These are phyloP conservation scores for Nannochloris sp. DNA, from an alignment of 139 green algal genomes.

Conservation along the genomic window DNA sequence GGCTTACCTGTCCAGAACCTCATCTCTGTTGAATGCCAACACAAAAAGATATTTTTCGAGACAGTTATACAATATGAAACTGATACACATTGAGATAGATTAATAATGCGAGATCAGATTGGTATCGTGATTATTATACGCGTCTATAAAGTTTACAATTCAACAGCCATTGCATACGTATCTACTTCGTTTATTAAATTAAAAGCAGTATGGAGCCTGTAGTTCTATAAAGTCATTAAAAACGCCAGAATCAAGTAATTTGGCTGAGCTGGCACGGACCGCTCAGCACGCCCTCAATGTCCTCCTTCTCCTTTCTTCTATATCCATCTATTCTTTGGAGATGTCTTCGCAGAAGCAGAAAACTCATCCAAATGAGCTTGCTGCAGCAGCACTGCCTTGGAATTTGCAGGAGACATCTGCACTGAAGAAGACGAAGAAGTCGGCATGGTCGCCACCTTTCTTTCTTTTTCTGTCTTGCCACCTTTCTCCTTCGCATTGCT, in stretches of 20 bases:
- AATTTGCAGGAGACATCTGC: not conserved
- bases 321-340: not conserved
- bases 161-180: no score
- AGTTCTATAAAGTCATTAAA: no score
- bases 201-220: no score
- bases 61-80: constrained; percentile 43
- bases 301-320: not conserved
- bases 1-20: constrained; percentile 47
- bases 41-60: constrained; percentile 41
- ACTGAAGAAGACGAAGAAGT: not conserved
- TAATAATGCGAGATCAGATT: no score
- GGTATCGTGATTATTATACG: no score
- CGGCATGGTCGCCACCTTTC: not conserved
- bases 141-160: no score
- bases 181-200: no score
- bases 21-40: constrained; percentile 75
- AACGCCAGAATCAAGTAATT: no score
- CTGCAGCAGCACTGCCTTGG: not conserved
- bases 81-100: constrained; percentile 62
- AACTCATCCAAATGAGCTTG: not conserved
- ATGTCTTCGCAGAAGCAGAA: not conserved
- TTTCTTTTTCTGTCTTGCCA: not conserved
- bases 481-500: not conserved
- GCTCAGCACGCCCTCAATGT: no score
- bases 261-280: no score